Base-by-base conservation (phyloP, 495 filamentous ascomycete species). In the Tricharina praecox region DNA sequence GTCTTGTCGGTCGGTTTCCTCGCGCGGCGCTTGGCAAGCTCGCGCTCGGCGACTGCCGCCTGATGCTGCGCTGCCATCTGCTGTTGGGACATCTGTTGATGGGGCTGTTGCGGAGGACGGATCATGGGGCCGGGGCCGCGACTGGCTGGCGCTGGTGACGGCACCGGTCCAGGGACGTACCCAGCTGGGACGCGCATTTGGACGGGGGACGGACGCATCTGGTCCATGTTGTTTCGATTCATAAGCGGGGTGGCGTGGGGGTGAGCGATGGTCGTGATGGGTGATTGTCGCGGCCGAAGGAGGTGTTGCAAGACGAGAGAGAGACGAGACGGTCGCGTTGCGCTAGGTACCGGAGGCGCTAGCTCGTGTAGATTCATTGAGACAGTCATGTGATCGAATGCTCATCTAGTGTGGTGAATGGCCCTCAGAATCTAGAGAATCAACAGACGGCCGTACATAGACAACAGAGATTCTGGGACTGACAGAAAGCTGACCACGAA, bases 1-100 rank as follows among this genome's bases (percentile, higher is more conserved):
- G 79, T 85, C 70, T 81, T 92, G 64, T 99, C 92, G 23, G 86
- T 94, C 4, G 92, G 92, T 62, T 85, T 90, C 54, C 74, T 74
- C 51, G 81, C 81, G 42, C 82, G 75, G 38, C 85, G 75, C 56
- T 86, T 82, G 11, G 80, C 78, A 24, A 69, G 64, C 49, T 85
- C 79, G 50, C 68, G 72, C 35, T 71, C 75, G 37, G 70, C 64
- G 36, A 67, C 61, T 44, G 71, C 69, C 56, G 79, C 73, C 47
- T 71, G 68, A 50, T 68, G 62, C 15, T 48, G 45, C 10, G n/a
- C 16, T 26, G 32, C 33, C 45, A 71, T 55, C 62, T 77, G 71
- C 33, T 68, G 65, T 48, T 64, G 65, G 35, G 70, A 70, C 52
- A 77, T 48, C 35, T 68, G 67, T 10, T 67, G 50, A 19, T 51